These are phyloP conservation scores for Fraxinus velutina DNA, from an alignment of 305 asterid genomes.

Conservation along the genomic window DNA sequence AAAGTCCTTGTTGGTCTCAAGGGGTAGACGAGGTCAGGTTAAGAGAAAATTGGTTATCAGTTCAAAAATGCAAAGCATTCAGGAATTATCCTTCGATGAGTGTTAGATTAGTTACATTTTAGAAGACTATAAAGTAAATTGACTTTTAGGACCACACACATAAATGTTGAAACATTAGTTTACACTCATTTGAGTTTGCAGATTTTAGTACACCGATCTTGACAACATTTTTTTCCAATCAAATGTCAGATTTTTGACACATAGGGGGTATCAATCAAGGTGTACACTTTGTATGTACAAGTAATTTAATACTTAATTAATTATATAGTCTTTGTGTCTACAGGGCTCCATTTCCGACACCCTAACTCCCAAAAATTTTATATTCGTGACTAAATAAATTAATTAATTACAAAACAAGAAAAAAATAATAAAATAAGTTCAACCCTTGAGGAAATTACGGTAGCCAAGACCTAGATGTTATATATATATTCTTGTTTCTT, in stretches of 20 bases:
- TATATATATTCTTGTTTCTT: conserved; percentile 35
- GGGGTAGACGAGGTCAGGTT: not conserved
- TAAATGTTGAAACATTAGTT: too few relatives aligned
- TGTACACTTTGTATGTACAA: too few relatives aligned
- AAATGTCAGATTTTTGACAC: too few relatives aligned
- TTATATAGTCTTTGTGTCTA: not conserved
- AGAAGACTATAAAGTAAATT: not conserved
- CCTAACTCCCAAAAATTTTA: conserved; percentile 44
- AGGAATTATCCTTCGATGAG: not conserved
- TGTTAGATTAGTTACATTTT: not conserved
- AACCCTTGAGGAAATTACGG: conserved; percentile 36
- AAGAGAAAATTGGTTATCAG: too few relatives aligned
- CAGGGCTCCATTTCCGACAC: conserved; percentile 36
- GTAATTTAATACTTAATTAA: not conserved
- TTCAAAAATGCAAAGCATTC: too few relatives aligned
- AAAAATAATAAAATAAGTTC: conserved; percentile 25
- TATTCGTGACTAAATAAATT: conserved; percentile 18
- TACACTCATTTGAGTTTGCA: too few relatives aligned
- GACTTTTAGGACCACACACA: not conserved
- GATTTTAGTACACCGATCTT: too few relatives aligned
- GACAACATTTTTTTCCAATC: too few relatives aligned
- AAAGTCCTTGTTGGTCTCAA: too few relatives aligned
- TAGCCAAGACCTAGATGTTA: conserved; percentile 51
- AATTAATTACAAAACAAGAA: conserved; percentile 26
- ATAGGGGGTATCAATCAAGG: too few relatives aligned